These are phyloP conservation scores for Xylaria venustula DNA, from an alignment of 495 filamentous ascomycete species.

Conservation along the genomic window DNA sequence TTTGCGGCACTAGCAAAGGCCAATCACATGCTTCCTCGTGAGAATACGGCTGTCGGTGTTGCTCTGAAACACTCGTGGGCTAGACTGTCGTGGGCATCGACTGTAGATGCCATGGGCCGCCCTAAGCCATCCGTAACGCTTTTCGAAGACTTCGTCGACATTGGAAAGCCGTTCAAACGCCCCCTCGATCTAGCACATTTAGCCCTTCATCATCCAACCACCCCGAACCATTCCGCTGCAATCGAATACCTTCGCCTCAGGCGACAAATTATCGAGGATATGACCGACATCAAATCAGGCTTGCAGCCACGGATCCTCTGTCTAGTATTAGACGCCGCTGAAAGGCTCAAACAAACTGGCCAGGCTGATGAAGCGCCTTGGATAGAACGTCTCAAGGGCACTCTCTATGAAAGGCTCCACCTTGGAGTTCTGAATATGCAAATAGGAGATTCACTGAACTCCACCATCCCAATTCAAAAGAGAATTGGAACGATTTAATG, in stretches of 20 bases:
- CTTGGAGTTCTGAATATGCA: background rate
- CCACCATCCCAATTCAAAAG: background rate
- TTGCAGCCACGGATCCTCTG: slow-evolving; percentile 17
- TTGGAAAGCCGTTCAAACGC: slow-evolving; percentile 20
- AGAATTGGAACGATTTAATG: background rate
- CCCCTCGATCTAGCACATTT: slow-evolving; percentile 36
- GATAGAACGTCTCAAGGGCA: slow-evolving; percentile 20
- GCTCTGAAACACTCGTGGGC: slow-evolving; percentile 28
- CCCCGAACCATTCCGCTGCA: slow-evolving; percentile 35
- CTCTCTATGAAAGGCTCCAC: slow-evolving; percentile 11
- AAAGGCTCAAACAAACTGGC: slow-evolving; percentile 23
- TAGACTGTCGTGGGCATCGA: slow-evolving; percentile 32
- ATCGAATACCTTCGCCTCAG: slow-evolving; percentile 28
- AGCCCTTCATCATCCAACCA: slow-evolving; percentile 40
- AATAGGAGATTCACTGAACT: background rate
- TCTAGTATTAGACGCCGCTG: slow-evolving; percentile 25
- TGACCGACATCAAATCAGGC: background rate
- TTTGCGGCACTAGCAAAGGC: slow-evolving; percentile 34
- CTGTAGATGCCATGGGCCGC: slow-evolving; percentile 28
- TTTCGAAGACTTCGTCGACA: slow-evolving; percentile 41
- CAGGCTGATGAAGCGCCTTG: slow-evolving; percentile 22
- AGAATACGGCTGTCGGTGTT: background rate
- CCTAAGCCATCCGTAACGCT: slow-evolving; percentile 29
- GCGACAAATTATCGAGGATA: background rate
- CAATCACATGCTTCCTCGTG: slow-evolving; percentile 22